Evolutionary conservation across 2,329 filamentous ascomycete genomes (phyloP), one percentile per base, ranked within the genome.

Genomic region (Cadophora malorum): DNA sequence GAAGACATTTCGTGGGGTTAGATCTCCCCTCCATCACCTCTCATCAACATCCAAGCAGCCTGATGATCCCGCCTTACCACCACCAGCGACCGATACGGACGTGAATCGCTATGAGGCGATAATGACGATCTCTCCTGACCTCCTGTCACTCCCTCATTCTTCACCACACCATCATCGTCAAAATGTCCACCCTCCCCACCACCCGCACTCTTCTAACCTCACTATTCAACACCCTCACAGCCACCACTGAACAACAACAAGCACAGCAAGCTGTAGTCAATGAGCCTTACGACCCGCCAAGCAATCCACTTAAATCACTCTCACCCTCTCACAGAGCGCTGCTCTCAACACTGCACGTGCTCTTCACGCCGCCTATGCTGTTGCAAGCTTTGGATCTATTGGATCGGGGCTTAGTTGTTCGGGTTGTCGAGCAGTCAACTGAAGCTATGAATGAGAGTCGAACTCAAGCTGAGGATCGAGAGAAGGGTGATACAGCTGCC

Each of bases 341-440:
- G 3, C 78, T 88, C 19, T 84, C 83, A 7, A 79, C 81, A 5
- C 81, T 89, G 0, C 94, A 97, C 80, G 91, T 93, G 41, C 81
- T 97, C 16, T 96, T 96, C 76, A 94, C 94, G 0, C 87, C 88
- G 2, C 70, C 74, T 1, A 86, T 93, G 64, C 81, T 97, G 1
- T 88, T 97, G 0, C 92, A 93, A 2, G 93, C 95, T 0, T 84
- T 99, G 2, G 94, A 98, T 78, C 84, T 98, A 0, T 84, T 99
- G 0, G 96, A 99, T 78, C 87, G 93, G 31, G 81, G 85, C 2
- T 85, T 96, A 0, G 87, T 97, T 41, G 88, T 84, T 6, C 84
- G 88, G 1, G 79, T 89, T 4, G 60, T 84, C 19, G 63, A 38
- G 6, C 31, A 21, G 2, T 47, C 53, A 77, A 16, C 14, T 45